Evolutionary conservation across 2,329 filamentous ascomycete species (phyloP), one percentile per base, ranked within the genome.

Genomic region (Pezicula carpinea): DNA sequence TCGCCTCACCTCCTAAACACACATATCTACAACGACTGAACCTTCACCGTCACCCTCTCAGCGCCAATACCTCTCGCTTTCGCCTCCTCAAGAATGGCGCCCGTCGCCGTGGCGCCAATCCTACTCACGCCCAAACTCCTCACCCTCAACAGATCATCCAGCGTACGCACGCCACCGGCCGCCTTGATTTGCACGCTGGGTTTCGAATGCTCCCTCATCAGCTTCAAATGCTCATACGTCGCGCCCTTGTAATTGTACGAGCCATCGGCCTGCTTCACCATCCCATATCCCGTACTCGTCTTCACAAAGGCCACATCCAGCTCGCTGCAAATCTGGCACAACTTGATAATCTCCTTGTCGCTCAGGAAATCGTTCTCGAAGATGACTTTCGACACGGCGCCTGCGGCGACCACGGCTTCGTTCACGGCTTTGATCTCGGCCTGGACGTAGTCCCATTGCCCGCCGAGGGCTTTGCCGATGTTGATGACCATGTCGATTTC

Each of bases 401-500:
- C 71, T 6, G 64, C 47, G n/a, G 59, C 56, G 1, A 59, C 56
- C 3, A 80, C 76, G 0, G 66, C 69, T 0, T 69, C 57, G 52
- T 82, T 80, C 51, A 83, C 63, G 23, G 60, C 56, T 1, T 62
- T 57, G 41, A 83, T 76, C 55, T 83, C 79, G 5, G 69, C 59
- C 0, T 60, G 55, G 11, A 82, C 76, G 51, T 80, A 82, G 6
- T 67, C 68, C 77, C 78, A 82, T 23, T 82, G 74, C 0, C 69
- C 72, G 14, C 74, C 65, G 0, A 81, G 69, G 0, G 69, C 78
- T 53, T 82, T 80, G 29, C 79, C 79, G 10, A 82, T 61, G 48
- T 83, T 82, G 52, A 82, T 66, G 1, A 82, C 78, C 73, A 82
- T 76, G 58, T 82, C 79, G 19, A 83, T 72, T 58, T 83, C 79